Base-by-base conservation (phyloP, 1,284 basidiomycete species). In the Sparassis latifolia region DNA sequence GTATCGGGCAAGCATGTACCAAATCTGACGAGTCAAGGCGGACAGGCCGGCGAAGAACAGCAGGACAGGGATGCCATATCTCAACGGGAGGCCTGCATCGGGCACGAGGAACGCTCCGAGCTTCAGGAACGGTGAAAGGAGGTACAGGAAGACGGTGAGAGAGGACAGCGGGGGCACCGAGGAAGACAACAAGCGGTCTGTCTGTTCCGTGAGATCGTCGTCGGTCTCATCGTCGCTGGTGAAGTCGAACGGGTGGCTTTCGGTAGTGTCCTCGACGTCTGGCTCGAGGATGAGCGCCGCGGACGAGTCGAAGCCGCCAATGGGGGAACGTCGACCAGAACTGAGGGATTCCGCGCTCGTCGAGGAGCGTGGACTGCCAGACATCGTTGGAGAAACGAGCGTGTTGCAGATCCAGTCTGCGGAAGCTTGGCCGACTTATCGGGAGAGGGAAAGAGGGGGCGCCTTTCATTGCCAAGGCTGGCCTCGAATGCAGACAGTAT, bases 1-100 rank as follows among this genome's bases (percentile, higher is more conserved):
- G 62, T 89, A 85, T 38, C 82, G 75, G 43, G 81, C 78, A 10
- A 89, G 75, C 72, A 87, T 78, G 66, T 84, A 86, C 80, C 82
- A 85, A 45, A 89, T 69, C 58, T 86, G 84, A 42, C 82, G 72
- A 37, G 80, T 73, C 54, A 84, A 79, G 10, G 73, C 74, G 3
- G 86, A 77, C 7, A 84, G 67, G 32, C 72, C 60, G 10, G 82
- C 80, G 52, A 81, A 82, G 30, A 76, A 57, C 32, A 80, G 47
- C 4, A 87, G 65, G 1, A 71, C 68, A n/a, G 77, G 68, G 31
- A 87, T 66, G 2, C 74, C 73, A 12, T 73, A 69, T 56, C 72
- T 72, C 30, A 83, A 64, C 1, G 78, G 72, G n/a, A 76, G 60
- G 39, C 66, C 65, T 1, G 69, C 69, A 52, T 74, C 72, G 6